Base-by-base conservation (phyloP, 805 yeast species). In the Teunomyces tritomae region DNA sequence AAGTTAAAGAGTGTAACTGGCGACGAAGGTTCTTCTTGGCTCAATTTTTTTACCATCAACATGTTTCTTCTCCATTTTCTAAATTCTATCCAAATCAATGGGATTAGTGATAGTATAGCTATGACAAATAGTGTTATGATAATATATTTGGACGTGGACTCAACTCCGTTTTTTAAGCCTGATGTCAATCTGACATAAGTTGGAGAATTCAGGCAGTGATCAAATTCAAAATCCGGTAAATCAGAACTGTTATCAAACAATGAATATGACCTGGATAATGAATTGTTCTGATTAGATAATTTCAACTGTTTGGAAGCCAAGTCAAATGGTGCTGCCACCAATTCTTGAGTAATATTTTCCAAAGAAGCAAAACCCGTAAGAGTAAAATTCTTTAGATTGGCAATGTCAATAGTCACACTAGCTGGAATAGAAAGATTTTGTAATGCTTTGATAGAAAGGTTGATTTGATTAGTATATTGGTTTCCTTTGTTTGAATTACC, bases 331-430 rank as follows among this genome's bases (percentile, higher is more conserved):
- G 55, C 58, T 2, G 76, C 65, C 7, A 92, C 74, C 34, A 83
- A 55, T 0, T 59, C 47, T 37, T 80, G 74, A 0, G 94, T 82
- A 16, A 76, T 74, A 49, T 82, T 79, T 57, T 82, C 77, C 3
- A 89, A 83, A 6, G 76, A 74, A 2, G 77, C 79, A 61, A 89
- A 89, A 50, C 80, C 78, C 0, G 95, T 96, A 0, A 86, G 67
- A 2, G 79, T 70, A 0, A 68, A 64, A 16, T 78, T 68, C 11
- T 49, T 39, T 36, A 90, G 63, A 0, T 58, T 52, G 3, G 78
- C 77, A 13, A 94, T 70, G 27, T 82, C 79, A 1, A 63, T 61
- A 53, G 87, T 79, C 36, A 91, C 82, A 0, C 82, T 66, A 0
- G 80, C 57, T 1, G 97, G 89, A 9, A 94, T 86, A 11, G 78